phyloP scores from a whole-genome alignment of 1,139 yeast species.

The Neolecta irregularis region DNA sequence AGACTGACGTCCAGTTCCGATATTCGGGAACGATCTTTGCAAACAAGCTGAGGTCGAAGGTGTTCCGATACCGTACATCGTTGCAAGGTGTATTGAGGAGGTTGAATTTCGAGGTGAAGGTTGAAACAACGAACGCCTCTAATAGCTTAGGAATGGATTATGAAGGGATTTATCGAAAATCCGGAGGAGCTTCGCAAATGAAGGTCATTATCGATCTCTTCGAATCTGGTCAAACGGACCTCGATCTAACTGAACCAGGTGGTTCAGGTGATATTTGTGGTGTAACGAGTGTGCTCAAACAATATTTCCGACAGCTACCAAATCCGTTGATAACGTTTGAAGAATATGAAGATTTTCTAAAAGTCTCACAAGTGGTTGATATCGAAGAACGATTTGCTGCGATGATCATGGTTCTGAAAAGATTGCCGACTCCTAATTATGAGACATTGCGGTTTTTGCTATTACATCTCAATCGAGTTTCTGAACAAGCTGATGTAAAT shows the following conservation, averaged over 20 bases:
- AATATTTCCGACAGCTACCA: conserved; percentile 72
- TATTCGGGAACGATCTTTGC: conserved; percentile 28
- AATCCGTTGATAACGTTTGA: conserved; percentile 68
- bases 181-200: conserved; percentile 74
- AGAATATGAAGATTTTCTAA: conserved; percentile 51
- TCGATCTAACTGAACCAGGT: conserved; percentile 25
- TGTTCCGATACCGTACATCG: conserved; percentile 48
- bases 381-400: conserved; percentile 24
- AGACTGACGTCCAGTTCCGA: conserved; percentile 1
- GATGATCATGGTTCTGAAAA: conserved; percentile 26
- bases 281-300: conserved; percentile 69
- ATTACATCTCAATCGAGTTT: conserved; percentile 24
- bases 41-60: conserved; percentile 47
- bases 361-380: conserved; percentile 15
- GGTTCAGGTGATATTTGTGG: conserved; percentile 65
- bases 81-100: conserved; percentile 58
- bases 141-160: conserved; percentile 27
- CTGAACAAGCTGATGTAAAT: conserved; percentile 34
- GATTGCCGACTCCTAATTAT: conserved; percentile 55
- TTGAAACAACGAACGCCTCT: neutral
- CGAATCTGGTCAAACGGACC: conserved; percentile 16
- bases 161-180: conserved; percentile 83
- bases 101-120: conserved; percentile 50
- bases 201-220: conserved; percentile 34
- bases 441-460: conserved; percentile 24